These are phyloP conservation scores for Fusarium redolens DNA, from an alignment of 2,329 filamentous ascomycete genomes.

Conservation along the genomic window DNA sequence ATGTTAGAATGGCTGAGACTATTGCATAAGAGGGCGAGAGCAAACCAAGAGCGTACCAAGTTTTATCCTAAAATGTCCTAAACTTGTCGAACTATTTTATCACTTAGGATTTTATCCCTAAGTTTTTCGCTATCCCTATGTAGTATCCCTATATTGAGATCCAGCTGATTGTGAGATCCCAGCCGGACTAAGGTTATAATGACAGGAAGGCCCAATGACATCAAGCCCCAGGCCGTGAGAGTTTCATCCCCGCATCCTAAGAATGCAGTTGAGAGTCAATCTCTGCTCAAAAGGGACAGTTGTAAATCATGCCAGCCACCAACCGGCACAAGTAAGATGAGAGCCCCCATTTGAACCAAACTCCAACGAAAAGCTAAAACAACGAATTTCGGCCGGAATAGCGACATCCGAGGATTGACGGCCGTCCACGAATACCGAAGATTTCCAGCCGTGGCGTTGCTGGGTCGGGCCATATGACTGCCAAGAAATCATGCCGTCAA, in stretches of 20 bases:
- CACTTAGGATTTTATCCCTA: not conserved
- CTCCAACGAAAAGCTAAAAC: not conserved
- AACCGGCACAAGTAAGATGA: not conserved
- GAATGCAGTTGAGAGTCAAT: not conserved
- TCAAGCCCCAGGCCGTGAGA: not conserved
- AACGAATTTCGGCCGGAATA: not conserved
- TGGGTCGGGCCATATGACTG: not conserved
- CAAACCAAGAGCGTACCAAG: not conserved
- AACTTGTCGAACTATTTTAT: not conserved
- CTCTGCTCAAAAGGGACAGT: not conserved
- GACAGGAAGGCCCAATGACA: not conserved
- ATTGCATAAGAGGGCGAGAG: too few relatives aligned
- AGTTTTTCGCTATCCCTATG: too few relatives aligned
- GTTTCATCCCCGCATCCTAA: not conserved
- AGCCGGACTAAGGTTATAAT: not conserved
- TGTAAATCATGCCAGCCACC: not conserved
- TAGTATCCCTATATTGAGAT: too few relatives aligned
- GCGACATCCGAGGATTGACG: not conserved
- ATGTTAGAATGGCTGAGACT: too few relatives aligned
- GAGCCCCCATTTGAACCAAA: not conserved
- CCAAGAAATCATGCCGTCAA: too few relatives aligned
- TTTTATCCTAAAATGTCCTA: not conserved
- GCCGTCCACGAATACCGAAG: not conserved
- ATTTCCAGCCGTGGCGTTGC: not conserved
- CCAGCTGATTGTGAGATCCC: rapidly evolving